Conservation (phyloP, 169 alveolate species). For the Plasmodium billcollinsi region DNA sequence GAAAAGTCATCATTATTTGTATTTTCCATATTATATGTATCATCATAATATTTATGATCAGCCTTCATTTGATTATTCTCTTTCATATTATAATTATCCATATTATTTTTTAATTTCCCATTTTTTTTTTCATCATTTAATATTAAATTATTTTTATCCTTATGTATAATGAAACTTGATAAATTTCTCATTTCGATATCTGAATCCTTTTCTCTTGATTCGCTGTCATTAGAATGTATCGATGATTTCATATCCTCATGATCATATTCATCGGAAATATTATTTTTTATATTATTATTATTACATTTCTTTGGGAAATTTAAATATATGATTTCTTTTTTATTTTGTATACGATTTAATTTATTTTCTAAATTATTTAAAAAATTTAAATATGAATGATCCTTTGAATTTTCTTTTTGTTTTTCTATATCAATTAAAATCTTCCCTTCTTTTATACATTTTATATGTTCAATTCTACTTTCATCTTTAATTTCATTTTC, state of each 20-base stretch:
- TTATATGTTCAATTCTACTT: slow-evolving; percentile 22
- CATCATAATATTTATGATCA: too few species aligned
- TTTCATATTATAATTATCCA: too few species aligned
- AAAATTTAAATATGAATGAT: slow-evolving; percentile 18
- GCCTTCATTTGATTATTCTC: too few species aligned
- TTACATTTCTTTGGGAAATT: slow-evolving; percentile 20
- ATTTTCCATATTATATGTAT: too few species aligned
- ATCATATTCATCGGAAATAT: neutral
- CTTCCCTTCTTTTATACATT: slow-evolving; percentile 45
- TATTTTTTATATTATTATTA: neutral
- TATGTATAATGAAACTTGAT: neutral
- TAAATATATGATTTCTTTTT: slow-evolving; percentile 46
- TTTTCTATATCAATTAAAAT: slow-evolving; percentile 9
- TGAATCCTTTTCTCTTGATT: neutral
- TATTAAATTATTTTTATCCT: neutral
- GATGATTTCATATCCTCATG: too few species aligned
- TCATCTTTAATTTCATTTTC: slow-evolving; percentile 6
- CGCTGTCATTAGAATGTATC: neutral
- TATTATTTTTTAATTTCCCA: too few species aligned
- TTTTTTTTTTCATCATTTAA: neutral
- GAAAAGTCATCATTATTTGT: too few species aligned
- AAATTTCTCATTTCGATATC: slow-evolving; percentile 9
- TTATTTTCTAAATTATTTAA: slow-evolving; percentile 40
- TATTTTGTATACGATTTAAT: slow-evolving; percentile 40
- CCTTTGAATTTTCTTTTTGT: neutral